These are phyloP conservation scores for Gyromitra esculenta DNA, from an alignment of 2,329 filamentous ascomycete species.

Conservation along the genomic window DNA sequence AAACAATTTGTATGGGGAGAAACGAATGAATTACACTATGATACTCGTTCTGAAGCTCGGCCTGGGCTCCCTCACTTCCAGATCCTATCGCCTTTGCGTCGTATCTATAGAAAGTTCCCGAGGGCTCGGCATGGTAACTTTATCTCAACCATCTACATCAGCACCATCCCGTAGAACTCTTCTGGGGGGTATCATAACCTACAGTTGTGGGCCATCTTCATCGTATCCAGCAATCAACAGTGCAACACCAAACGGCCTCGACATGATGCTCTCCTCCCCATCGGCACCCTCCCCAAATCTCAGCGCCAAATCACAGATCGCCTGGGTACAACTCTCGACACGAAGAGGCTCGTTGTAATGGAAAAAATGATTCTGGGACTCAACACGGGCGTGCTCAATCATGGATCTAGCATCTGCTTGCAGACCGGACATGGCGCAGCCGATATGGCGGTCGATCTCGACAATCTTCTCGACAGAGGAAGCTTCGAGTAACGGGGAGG, in stretches of 20 bases:
- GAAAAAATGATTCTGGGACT: conserved; percentile 96
- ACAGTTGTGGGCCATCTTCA: conserved; percentile 93
- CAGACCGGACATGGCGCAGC: conserved; percentile 97
- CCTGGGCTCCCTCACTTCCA: conserved; percentile 95
- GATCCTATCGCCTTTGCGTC: conserved; percentile 99
- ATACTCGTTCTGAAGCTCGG: conserved; percentile 97
- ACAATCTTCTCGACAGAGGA: conserved; percentile 99
- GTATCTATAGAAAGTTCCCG: conserved; percentile 98
- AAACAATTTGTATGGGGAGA: not conserved
- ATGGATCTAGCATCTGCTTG: conserved; percentile 98
- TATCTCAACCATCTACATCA: conserved; percentile 31
- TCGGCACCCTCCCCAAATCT: conserved; percentile 97
- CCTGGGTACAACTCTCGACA: conserved; percentile 97
- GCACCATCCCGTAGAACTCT: conserved; percentile 17
- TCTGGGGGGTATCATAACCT: conserved; percentile 59
- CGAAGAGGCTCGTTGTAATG: conserved; percentile 95
- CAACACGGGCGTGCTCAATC: conserved; percentile 97
- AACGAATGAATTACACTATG: conserved; percentile 72
- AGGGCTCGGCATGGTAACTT: conserved; percentile 95
- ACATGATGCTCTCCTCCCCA: conserved; percentile 99
- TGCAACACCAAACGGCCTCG: conserved; percentile 93
- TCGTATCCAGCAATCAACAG: conserved; percentile 96
- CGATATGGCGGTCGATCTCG: conserved; percentile 98
- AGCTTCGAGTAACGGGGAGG: conserved; percentile 94
- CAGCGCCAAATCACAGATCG: conserved; percentile 95